Conservation (phyloP, 2,329 filamentous ascomycete species). For the Colletotrichum gigasporum region DNA sequence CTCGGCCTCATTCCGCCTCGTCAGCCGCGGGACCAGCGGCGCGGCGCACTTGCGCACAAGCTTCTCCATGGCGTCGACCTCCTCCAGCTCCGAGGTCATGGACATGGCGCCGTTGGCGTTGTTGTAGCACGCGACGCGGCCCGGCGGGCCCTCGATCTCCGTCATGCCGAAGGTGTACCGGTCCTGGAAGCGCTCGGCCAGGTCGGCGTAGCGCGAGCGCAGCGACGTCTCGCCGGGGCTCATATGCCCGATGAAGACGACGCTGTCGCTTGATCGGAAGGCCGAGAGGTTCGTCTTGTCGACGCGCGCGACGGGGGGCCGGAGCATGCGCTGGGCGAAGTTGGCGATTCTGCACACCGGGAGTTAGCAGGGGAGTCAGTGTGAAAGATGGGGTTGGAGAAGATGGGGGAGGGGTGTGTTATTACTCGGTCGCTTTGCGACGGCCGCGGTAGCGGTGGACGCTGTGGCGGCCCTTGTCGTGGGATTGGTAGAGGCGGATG, state of each 20-base stretch:
- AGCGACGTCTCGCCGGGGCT: constrained; percentile 40
- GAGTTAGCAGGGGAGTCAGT: constrained; percentile 16
- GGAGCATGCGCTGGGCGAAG: constrained; percentile 40
- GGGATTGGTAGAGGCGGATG: constrained; percentile 51
- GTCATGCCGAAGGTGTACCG: constrained; percentile 52
- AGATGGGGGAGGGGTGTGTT: too few species aligned
- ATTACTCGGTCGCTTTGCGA: constrained; percentile 48
- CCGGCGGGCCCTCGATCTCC: constrained; percentile 20
- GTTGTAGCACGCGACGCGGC: constrained; percentile 50
- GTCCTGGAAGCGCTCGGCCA: constrained; percentile 49
- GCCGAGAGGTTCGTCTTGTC: constrained; percentile 37
- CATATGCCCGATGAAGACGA: constrained; percentile 52
- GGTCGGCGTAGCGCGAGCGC: constrained; percentile 38
- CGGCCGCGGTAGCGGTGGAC: constrained; percentile 55
- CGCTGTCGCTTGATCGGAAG: constrained; percentile 51
- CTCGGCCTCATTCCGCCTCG: constrained; percentile 53
- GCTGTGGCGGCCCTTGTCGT: too few species aligned
- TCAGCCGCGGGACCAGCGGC: constrained; percentile 54
- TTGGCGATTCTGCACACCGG: constrained; percentile 36
- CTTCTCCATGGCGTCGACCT: constrained; percentile 43
- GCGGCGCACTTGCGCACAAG: constrained; percentile 49
- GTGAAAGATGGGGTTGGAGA: neutral
- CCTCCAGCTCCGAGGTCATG: constrained; percentile 42
- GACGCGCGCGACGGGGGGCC: constrained; percentile 40
- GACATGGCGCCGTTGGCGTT: constrained; percentile 48